phyloP scores from a whole-genome alignment of 176 grass and related monocot genomes.

The Urochloa ruziziensis region DNA sequence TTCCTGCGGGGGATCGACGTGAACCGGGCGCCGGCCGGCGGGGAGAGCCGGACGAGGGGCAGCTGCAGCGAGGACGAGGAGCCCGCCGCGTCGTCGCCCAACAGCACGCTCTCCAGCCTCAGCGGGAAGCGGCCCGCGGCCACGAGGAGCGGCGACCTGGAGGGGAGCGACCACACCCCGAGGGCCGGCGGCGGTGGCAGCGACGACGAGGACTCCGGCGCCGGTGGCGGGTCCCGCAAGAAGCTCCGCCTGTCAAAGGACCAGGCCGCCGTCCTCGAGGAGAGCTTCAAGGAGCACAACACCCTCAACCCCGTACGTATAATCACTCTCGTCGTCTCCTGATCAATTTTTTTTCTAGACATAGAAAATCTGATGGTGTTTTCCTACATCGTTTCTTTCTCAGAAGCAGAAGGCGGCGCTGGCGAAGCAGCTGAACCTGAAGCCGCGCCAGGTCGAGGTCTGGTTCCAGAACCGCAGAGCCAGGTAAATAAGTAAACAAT shows the following conservation, averaged over 20 bases:
- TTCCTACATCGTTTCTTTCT: not conserved
- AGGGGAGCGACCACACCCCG: conserved; percentile 3
- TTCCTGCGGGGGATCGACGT: conserved; percentile 77
- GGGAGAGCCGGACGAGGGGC: not conserved
- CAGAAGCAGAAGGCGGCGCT: conserved; percentile 91
- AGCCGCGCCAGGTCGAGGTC: conserved; percentile 87
- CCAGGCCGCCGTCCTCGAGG: conserved; percentile 82
- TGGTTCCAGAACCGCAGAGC: conserved; percentile 97
- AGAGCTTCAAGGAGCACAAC: conserved; percentile 88
- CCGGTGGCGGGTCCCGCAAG: conserved; percentile 66
- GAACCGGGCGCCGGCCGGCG: conserved; percentile 45
- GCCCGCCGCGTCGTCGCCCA: conserved; percentile 60
- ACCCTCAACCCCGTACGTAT: conserved; percentile 76
- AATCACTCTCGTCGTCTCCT: not conserved
- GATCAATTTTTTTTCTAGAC: no score
- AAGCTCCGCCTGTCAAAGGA: conserved; percentile 84
- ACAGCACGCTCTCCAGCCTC: conserved; percentile 77
- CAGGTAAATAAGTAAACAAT: conserved; percentile 27
- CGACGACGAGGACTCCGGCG: conserved; percentile 66
- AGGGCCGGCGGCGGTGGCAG: conserved; percentile 30
- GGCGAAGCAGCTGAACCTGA: conserved; percentile 76
- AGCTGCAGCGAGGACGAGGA: conserved; percentile 70
- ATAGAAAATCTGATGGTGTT: not conserved
- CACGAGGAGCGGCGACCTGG: conserved; percentile 17
- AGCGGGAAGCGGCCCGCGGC: conserved; percentile 43